These are phyloP conservation scores for Ailanthus altissimus DNA, from an alignment of 345 rosid species.

Conservation along the genomic window DNA sequence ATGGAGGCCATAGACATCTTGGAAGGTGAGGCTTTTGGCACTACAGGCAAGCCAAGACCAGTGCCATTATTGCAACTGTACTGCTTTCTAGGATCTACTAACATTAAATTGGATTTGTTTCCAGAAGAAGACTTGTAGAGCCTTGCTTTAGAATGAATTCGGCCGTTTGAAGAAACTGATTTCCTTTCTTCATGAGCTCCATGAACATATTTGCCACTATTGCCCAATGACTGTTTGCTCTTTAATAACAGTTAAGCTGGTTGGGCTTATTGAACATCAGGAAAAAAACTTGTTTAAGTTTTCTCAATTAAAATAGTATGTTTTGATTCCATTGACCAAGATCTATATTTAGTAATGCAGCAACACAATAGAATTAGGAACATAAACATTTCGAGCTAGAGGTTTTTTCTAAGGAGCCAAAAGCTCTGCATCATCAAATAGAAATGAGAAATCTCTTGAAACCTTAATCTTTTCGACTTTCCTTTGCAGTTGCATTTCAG, in stretches of 20 bases:
- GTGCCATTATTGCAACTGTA: slow-evolving; percentile 42
- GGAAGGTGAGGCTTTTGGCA: slow-evolving; percentile 43
- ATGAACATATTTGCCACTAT: slow-evolving; percentile 45
- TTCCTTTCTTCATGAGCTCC: slow-evolving; percentile 53
- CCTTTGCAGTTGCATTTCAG: slow-evolving; percentile 43
- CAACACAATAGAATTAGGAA: slow-evolving; percentile 60
- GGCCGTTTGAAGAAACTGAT: slow-evolving; percentile 39
- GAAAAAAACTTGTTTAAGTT: slow-evolving; percentile 72
- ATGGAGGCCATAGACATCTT: slow-evolving; percentile 32
- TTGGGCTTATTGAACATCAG: slow-evolving; percentile 77
- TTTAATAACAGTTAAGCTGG: slow-evolving; percentile 50
- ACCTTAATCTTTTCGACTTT: slow-evolving; percentile 73
- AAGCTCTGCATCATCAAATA: slow-evolving; percentile 70
- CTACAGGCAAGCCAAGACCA: slow-evolving; percentile 59
- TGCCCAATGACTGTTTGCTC: slow-evolving; percentile 49
- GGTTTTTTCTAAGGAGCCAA: slow-evolving; percentile 63
- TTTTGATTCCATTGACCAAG: slow-evolving; percentile 27
- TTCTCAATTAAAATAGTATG: slow-evolving; percentile 57
- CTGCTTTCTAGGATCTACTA: slow-evolving; percentile 54
- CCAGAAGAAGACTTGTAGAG: slow-evolving; percentile 43
- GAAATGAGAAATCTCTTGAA: slow-evolving; percentile 88
- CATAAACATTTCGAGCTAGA: slow-evolving; percentile 37
- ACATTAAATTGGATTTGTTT: slow-evolving; percentile 27
- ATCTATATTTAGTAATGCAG: slow-evolving; percentile 23
- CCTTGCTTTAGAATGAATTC: slow-evolving; percentile 39